These are phyloP conservation scores for Thelephora terrestris DNA, from an alignment of 1,284 basidiomycete species.

Conservation along the genomic window DNA sequence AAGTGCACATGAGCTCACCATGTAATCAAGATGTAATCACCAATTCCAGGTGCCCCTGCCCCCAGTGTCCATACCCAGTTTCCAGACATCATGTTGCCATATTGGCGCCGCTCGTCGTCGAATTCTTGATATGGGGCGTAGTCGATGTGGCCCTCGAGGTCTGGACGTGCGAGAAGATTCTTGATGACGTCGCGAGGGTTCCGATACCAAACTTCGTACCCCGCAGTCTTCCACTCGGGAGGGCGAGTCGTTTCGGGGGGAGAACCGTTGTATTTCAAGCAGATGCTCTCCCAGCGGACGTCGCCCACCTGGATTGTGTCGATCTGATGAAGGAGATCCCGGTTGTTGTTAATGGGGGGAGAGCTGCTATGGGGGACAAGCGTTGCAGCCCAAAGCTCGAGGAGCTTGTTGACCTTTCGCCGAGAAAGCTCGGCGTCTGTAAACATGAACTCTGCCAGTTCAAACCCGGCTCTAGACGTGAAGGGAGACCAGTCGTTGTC, in stretches of 20 bases:
- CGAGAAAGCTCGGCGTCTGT: conserved; percentile 4
- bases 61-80: too few species aligned
- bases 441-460: conserved; percentile 10
- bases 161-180: conserved; percentile 11
- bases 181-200: conserved; percentile 12
- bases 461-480: conserved; percentile 6
- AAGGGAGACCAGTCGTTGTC: conserved; percentile 1
- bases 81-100: too few species aligned
- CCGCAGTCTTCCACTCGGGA: conserved; percentile 24
- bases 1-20: too few species aligned
- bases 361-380: too few species aligned
- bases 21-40: too few species aligned
- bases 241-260: conserved; percentile 2
- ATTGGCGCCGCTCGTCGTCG: background rate
- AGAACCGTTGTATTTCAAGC: conserved; percentile 1
- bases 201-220: conserved; percentile 27
- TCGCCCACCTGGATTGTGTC: conserved; percentile 8
- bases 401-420: conserved; percentile 4
- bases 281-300: conserved; percentile 7
- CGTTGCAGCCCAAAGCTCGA: conserved; percentile 7
- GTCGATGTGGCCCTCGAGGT: conserved; percentile 7
- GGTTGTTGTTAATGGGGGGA: too few species aligned
- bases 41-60: too few species aligned
- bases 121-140: conserved; percentile 9
- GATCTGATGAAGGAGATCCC: conserved; percentile 4